Base-by-base conservation (phyloP, 2,329 filamentous ascomycete genomes). In the Coleophoma eucalyptorum region DNA sequence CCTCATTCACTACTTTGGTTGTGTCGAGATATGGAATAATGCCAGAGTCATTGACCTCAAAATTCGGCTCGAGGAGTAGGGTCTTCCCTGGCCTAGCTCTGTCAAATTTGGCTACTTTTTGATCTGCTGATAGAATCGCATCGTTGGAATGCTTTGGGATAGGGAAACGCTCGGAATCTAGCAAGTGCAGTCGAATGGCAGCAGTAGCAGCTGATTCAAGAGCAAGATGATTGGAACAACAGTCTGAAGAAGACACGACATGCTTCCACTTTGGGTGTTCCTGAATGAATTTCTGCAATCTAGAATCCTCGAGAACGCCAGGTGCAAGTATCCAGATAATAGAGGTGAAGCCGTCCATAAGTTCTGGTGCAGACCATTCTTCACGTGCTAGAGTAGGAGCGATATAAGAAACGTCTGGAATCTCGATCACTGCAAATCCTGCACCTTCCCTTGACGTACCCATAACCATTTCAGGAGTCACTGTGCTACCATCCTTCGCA, bases 391-490 rank as follows among this genome's bases (percentile, higher is more conserved):
- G 61, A 48, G 97, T 76, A 5, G 79, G 69, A 12, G 86, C 81
- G 21, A 97, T 72, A 61, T 94, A 92, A 7, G 83, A 80, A 1
- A 66, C 55, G 13, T 84, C 80, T 1, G 90, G 89, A 7, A 99
- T 67, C 59, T 97, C 92, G 38, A 95, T 74, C 7, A 99, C 76
- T 8, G 89, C 87, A 56, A 96, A 76, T 2, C 90, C 92, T 50
- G 77, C 80, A 11, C 91, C 91, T 5, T 79, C 76, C 50, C 83
- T 77, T 3, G 77, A 70, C 11, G 84, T 74, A 1, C 80, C 90
- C 47, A 99, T 64, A 1, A 97, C 91, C 86, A 96, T 94, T 0
- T 94, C 88, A 1, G 93, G 87, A 0, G 86, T 94, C 31, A 99
- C 81, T 0, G 78, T 79, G 6, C 74, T 76, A 4, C 90, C 91